A percentile compares a stretch with the other conserved stretches of the same genome.
Conservation (phyloP, 306 rosid genomes). For the Pterocarpus macrocarpus region DNA sequence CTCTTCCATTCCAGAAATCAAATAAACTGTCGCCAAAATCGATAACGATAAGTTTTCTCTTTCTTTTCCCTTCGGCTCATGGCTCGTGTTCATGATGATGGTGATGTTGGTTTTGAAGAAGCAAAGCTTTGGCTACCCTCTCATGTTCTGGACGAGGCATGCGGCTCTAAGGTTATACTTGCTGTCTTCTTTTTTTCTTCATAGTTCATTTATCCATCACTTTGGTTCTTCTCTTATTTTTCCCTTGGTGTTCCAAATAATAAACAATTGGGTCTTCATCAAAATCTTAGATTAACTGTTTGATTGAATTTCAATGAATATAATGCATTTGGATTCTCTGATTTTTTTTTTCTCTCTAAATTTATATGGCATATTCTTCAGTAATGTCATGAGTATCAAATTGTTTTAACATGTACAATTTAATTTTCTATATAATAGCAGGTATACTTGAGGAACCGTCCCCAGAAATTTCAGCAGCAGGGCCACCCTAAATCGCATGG, state of each 20-base stretch:
- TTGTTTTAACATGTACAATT: not conserved
- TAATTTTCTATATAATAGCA: not conserved
- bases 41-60: not conserved
- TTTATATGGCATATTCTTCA: not conserved
- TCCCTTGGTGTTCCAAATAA: not conserved
- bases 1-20: constrained; percentile 43
- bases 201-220: no score
- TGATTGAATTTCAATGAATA: not conserved
- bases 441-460: not conserved
- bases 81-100: constrained; percentile 56
- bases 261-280: no score
- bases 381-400: not conserved
- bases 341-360: not conserved
- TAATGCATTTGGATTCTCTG: no score
- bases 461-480: constrained; percentile 17
- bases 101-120: constrained; percentile 64
- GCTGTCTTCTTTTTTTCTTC: no score
- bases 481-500: not conserved
- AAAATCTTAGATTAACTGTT: not conserved
- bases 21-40: constrained; percentile 18
- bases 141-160: constrained; percentile 61
- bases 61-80: constrained; percentile 33
- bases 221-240: no score
- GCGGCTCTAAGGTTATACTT: constrained; percentile 52
- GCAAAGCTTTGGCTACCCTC: constrained; percentile 72